Evolutionary conservation across 1,284 basidiomycete genomes (phyloP).

Genomic region (Phenoliferia sp.): DNA sequence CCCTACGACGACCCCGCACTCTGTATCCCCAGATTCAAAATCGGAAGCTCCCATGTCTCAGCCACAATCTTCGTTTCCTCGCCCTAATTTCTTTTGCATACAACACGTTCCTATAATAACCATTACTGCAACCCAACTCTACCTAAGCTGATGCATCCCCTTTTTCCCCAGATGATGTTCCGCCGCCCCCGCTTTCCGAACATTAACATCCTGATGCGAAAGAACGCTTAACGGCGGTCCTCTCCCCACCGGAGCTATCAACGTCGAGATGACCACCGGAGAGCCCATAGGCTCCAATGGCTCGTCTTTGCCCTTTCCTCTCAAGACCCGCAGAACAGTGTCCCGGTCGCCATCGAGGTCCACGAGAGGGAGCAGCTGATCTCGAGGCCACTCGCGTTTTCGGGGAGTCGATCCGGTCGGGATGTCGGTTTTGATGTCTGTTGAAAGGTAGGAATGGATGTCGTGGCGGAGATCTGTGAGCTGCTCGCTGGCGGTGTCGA

Average conservation of each 20-base stretch:
- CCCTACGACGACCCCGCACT: too few species aligned
- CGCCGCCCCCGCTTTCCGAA: neutral
- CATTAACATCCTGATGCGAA: neutral
- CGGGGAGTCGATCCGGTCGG: conserved; percentile 48
- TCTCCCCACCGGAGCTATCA: neutral
- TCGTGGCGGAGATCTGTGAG: conserved; percentile 35
- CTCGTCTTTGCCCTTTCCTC: neutral
- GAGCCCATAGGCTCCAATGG: neutral
- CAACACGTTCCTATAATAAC: too few species aligned
- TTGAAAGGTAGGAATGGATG: conserved; percentile 38
- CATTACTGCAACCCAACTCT: too few species aligned
- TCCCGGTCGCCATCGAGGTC: conserved; percentile 25
- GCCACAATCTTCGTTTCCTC: too few species aligned
- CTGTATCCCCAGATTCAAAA: too few species aligned
- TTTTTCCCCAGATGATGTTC: neutral
- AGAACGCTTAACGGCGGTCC: neutral
- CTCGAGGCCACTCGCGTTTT: conserved; percentile 40
- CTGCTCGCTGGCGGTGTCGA: conserved; percentile 23
- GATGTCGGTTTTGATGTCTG: conserved; percentile 43
- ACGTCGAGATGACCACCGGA: neutral
- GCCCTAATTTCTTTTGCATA: too few species aligned
- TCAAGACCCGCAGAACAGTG: neutral
- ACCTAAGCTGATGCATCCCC: neutral
- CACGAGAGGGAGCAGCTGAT: conserved; percentile 14
- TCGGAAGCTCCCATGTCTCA: too few species aligned